Evolutionary conservation across 2,329 filamentous ascomycete genomes (phyloP).

Genomic region (Alternaria sp.): DNA sequence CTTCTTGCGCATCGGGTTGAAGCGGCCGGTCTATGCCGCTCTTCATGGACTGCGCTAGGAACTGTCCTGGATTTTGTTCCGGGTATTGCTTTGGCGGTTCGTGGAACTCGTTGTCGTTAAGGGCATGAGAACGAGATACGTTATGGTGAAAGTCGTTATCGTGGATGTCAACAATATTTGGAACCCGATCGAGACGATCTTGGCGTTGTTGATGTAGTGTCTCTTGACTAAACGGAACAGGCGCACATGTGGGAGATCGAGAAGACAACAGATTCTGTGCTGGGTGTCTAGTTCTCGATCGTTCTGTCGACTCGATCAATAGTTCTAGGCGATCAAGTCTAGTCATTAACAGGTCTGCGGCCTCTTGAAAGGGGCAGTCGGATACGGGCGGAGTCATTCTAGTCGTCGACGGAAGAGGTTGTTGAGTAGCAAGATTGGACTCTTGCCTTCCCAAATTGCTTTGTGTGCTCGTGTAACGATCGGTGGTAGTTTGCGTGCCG

Average conservation of each 20-base stretch:
- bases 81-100: neutral
- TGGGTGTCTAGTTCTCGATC: neutral
- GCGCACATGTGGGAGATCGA: neutral
- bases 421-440: neutral
- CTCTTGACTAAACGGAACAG: neutral
- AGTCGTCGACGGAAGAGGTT: neutral
- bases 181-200: neutral
- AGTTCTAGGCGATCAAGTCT: neutral
- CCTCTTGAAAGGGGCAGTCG: neutral
- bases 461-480: neutral
- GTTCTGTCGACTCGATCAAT: neutral
- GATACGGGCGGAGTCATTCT: neutral
- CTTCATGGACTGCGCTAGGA: neutral
- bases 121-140: neutral
- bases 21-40: neutral
- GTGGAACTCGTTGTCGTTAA: neutral
- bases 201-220: neutral
- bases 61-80: neutral
- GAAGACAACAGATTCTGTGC: neutral
- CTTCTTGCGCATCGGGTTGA: neutral
- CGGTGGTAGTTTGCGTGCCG: neutral
- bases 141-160: neutral
- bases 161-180: neutral
- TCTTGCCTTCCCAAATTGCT: neutral
- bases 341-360: neutral